Evolutionary conservation across 1,284 basidiomycete genomes (phyloP).

Genomic region (Boletus calvinii): DNA sequence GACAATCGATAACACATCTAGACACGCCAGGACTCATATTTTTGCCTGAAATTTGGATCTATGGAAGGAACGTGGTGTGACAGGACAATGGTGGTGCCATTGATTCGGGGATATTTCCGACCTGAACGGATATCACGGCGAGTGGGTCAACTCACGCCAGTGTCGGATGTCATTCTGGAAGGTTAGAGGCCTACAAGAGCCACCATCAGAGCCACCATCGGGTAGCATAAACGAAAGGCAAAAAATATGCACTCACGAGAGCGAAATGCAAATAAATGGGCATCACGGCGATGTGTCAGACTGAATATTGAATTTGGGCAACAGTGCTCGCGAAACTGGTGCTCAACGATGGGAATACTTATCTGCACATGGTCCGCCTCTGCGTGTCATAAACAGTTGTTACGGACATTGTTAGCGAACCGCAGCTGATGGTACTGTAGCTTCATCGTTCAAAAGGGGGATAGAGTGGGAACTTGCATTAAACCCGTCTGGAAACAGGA

Average conservation of each 20-base stretch:
- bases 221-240: neutral
- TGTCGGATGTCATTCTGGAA: neutral
- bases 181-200: too few species aligned
- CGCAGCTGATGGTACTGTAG: neutral
- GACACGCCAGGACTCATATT: too few species aligned
- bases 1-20: too few species aligned
- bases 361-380: neutral
- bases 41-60: neutral
- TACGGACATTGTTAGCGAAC: slow-evolving; percentile 6
- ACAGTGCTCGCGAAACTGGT: neutral
- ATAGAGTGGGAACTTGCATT: slow-evolving; percentile 8
- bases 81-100: neutral
- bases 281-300: neutral
- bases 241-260: neutral
- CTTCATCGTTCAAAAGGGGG: slow-evolving; percentile 3
- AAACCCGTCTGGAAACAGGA: neutral
- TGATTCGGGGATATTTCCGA: neutral
- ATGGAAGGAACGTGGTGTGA: neutral
- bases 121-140: neutral
- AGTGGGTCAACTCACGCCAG: neutral
- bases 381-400: neutral
- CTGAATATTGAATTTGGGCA: neutral
- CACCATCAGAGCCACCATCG: slow-evolving; percentile 2
- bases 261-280: neutral
- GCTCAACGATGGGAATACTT: neutral